Evolutionary conservation across 352 stramenopile species (phyloP), one percentile per base, ranked within the genome.

Genomic region (Phytopythium oedochilum): DNA sequence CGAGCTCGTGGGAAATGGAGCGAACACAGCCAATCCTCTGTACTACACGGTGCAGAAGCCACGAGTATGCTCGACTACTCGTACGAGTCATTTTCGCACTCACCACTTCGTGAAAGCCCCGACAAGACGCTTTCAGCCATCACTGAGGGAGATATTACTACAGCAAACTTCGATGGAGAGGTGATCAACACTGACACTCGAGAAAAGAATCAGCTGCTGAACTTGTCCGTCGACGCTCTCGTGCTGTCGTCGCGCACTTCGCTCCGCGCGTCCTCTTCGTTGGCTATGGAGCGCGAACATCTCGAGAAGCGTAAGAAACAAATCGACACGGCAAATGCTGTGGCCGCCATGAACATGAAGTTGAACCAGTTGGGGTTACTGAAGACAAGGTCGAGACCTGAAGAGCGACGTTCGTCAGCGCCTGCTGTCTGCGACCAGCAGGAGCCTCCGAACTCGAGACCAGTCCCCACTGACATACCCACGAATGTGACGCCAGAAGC

Each of bases 301-400:
- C 57, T 89, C 15, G 73, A 88, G 12, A 89, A 88, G 53, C 61
- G 77, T 2, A 79, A 81, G 38, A 89, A 85, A 40, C 83, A 92
- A 48, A 51, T 81, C 6, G 75, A 91, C 25, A 93, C 83, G 17
- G 83, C 68, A 10, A 86, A 89, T 56, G 83, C 83, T 2, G 80
- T 93, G 3, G 75, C 73, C 2, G 68, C 74, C 17, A 93, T 93
- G 83, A 90, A 91, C 59, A 75, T 58, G 2, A 78, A 71, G 26
- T 53, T 93, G 11, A 75, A 66, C 26, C 75, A 88, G 45, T 51
- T 93, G 5, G 83, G 83, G 1, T 36, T 93, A 25, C 53, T 91
- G 9, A 73, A 73, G 2, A 60, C 46, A 5, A 54, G 73, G 22
- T 48, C 23, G 3, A 32, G 26, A 26, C 20, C 20, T 2, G 32